Percentiles rank a stretch among this genome's conserved stretches.
Evolutionary conservation across 2,329 filamentous ascomycete species (phyloP).

Genomic region (Arthrobotrys pseudoclavata): DNA sequence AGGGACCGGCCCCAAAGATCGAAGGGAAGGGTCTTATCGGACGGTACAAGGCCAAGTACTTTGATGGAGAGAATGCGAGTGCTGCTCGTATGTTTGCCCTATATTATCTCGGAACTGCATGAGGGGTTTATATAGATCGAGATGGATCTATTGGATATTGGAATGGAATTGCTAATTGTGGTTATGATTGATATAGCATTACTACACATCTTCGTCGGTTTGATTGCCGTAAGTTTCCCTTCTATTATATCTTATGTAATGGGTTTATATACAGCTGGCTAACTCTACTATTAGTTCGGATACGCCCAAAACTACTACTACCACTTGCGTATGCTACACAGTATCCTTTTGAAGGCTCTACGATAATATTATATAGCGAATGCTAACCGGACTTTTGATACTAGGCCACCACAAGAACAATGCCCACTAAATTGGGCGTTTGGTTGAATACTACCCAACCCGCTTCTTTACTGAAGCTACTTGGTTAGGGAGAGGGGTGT

Average conservation of each 20-base stretch:
- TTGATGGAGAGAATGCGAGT: constrained; percentile 87
- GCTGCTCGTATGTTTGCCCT: constrained; percentile 80
- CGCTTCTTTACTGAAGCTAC: background rate
- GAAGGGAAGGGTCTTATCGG: constrained; percentile 86
- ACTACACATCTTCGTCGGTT: constrained; percentile 83
- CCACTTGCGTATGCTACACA: constrained; percentile 82
- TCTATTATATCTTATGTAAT: background rate
- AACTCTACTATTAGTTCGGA: constrained; percentile 71
- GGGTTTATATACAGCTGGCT: constrained; percentile 11
- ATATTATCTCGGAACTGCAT: background rate
- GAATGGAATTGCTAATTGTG: constrained; percentile 55
- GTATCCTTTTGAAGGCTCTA: background rate
- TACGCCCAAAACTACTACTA: constrained; percentile 99
- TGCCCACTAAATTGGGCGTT: constrained; percentile 78
- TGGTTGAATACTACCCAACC: background rate
- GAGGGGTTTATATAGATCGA: background rate
- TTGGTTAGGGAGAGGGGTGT: background rate
- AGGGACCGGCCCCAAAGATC: constrained; percentile 85
- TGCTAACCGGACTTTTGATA: constrained; percentile 42
- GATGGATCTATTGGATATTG: constrained; percentile 50
- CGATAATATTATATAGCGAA: background rate
- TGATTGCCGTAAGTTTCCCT: constrained; percentile 71
- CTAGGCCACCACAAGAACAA: constrained; percentile 99
- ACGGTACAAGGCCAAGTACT: constrained; percentile 91
- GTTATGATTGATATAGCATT: constrained; percentile 74